Base-by-base conservation (phyloP, 2,329 filamentous ascomycete species). In the Neopestalotiopsis clavispora region DNA sequence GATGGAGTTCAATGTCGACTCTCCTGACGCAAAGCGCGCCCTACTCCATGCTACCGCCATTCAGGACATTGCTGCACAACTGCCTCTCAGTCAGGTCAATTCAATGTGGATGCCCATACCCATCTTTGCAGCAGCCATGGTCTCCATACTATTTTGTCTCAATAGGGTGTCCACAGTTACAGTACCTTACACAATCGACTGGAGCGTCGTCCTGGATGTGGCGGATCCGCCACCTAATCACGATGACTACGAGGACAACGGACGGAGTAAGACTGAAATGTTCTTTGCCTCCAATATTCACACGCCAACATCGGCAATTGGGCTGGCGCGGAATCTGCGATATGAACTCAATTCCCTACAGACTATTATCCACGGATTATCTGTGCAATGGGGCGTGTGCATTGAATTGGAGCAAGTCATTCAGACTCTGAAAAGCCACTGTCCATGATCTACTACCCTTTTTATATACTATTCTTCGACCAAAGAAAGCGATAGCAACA, bases 341-440 rank as follows among this genome's bases (percentile, higher is more conserved):
- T 60, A 67, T 13, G 52, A 60, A 23, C 56, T 67, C 34, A 60
- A 45, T 49, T 67, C 52, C 4, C 34, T 67, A 17, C 65, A 59
- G 34, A 60, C 65, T 13, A 59, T 67, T 9, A 67, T 67, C 10
- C 52, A 60, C 23, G 56, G 45, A n/a, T 30, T 67, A 10, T 67
- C 65, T 12, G 65, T 67, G 4, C 65, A 67, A n/a, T 67, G 65
- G 65, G 65, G 65, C 9, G 65, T 67, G 17, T 67, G 65, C 30
- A 7, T 13, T 17, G 65, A 67, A 38, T 10, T 67, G 49, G 65
- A 60, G 20, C 52, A 52, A 30, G 52, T 60, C 6, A 52, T 67
- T 14, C 52, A 67, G n/a, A 30, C 20, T 32, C 20, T 67, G 30
- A 67, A 67, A 20, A n/a, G 52, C 14, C 65, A 66, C 30, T 66